Evolutionary conservation across 208 protist genomes (phyloP), one percentile per base, ranked within the genome.

Genomic region (Strigomonas oncopelti): DNA sequence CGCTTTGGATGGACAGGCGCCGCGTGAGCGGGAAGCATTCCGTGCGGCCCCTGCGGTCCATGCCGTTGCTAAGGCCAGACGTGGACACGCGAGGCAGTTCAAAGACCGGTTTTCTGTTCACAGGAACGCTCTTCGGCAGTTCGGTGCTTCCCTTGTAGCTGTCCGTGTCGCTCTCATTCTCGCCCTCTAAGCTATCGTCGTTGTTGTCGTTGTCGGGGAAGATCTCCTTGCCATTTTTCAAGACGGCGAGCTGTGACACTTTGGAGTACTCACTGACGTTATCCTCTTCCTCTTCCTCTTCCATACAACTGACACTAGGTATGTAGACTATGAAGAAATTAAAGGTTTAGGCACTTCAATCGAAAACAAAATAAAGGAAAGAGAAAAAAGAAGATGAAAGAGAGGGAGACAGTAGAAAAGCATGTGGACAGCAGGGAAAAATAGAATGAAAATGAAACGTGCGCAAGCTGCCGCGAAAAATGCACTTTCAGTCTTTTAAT

Each of bases 271-370:
- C 16, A 20, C 42, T 20, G 42, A 48, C 42, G 16, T 7, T 48
- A 9, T 48, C 42, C 1, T 48, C 42, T n/a, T 48, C 42, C 1
- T 48, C 42, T n/a, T 48, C 42, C 18, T 48, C 42, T 48, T 48
- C 42, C 42, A 48, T 48, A 20, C 8, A 53, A 54, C 29, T 46
- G 5, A 63, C 11, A 59, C 14, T 46, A 67, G 27, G n/a, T n/a
- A n/a, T n/a, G n/a, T n/a, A n/a, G n/a, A n/a, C n/a, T n/a, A 63
- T 18, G 38, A 54, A 61, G 65, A 61, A 31, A 25, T 27, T 22
- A 51, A 48, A 18, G 13, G 18, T 51, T 51, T 51, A 11, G 18
- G 11, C 11, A n/a, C 45, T 51, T 52, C 14, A 63, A 27, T 53
- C 32, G 22, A 27, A 64, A 63, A 64, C 28, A 14, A 9, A 64